Conservation (phyloP, 2,329 filamentous ascomycete species). For the Botrytis deweyae region DNA sequence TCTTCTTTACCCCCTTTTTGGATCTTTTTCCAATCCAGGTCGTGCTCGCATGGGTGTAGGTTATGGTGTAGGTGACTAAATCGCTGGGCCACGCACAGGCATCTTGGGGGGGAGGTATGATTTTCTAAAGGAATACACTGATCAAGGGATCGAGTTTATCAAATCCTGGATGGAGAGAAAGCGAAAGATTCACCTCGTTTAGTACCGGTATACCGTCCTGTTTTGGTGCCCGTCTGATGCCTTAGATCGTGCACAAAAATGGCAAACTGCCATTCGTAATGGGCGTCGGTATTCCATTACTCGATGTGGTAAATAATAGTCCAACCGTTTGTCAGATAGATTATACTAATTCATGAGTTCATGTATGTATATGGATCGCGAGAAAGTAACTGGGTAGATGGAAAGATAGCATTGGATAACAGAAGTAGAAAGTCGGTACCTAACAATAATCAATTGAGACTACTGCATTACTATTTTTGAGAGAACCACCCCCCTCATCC, state of each 20-base stretch:
- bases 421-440: background rate
- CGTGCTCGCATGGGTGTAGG: slow-evolving; percentile 16
- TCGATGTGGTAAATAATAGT: background rate
- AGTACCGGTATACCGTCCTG: background rate
- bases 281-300: background rate
- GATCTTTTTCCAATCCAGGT: slow-evolving; percentile 1
- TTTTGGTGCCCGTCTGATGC: slow-evolving; percentile 1
- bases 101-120: background rate
- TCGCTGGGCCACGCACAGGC: slow-evolving; percentile 15
- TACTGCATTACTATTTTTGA: slow-evolving; percentile 9
- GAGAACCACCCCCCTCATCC: background rate
- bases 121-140: slow-evolving; percentile 8
- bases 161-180: background rate
- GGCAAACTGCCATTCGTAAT: background rate
- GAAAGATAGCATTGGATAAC: background rate
- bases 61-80: slow-evolving; percentile 14
- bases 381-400: background rate
- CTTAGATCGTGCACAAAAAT: background rate
- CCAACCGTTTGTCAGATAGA: background rate
- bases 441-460: background rate
- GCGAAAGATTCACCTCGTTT: slow-evolving; percentile 5
- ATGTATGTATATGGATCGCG: background rate
- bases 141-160: slow-evolving; percentile 8
- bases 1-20: slow-evolving; percentile 16
- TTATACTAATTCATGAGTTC: background rate